Evolutionary conservation across 371 early-diverging fungal genomes (phyloP), one percentile per base, ranked within the genome.

Genomic region (Coemansia linderi): DNA sequence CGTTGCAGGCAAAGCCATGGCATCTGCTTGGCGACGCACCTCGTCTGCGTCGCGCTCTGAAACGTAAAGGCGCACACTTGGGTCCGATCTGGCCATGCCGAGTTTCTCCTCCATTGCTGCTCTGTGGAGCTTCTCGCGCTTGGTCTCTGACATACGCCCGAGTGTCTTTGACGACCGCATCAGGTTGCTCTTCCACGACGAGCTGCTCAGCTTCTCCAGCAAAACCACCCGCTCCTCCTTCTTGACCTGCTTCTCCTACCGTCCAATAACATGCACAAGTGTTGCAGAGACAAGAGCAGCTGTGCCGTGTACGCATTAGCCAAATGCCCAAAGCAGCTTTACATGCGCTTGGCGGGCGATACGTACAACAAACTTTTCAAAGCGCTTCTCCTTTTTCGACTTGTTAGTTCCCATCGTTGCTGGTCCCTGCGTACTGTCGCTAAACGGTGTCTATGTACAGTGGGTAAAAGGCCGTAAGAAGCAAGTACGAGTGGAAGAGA

Each of bases 231-330:
- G 85, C 52, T 93, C 91, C 66, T 96, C 96, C 84, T 96, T 97
- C 80, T 96, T 95, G 76, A 95, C 74, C 81, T 96, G 94, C 85
- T 92, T 91, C 71, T 94, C 92, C 90, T 91, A 74, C 63, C 68
- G 31, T 29, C 31, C 54, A 54, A 31, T 7, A 41, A 3, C 19
- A 44, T 19, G 19, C 46, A 44, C 46, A 44, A 5, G 19, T 1
- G 19, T 9, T 8, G 43, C 43, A 43, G 43, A n/a, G 9, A 19
- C 19, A 46, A 19, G 29, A 10, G 19, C 10, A 12, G 17, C 54
- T 19, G 54, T 29, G 5, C 4, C 33, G 33, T 33, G 33, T 33
- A 33, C 33, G 33, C 33, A 33, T 33, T 33, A 33, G 33, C 33
- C 33, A 33, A 17, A 56, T 31, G 56, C 56, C n/a, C 36, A 13